Evolutionary conservation across 2,329 filamentous ascomycete species (phyloP), one percentile per base, ranked within the genome.

Genomic region (Ascomycota sp.): DNA sequence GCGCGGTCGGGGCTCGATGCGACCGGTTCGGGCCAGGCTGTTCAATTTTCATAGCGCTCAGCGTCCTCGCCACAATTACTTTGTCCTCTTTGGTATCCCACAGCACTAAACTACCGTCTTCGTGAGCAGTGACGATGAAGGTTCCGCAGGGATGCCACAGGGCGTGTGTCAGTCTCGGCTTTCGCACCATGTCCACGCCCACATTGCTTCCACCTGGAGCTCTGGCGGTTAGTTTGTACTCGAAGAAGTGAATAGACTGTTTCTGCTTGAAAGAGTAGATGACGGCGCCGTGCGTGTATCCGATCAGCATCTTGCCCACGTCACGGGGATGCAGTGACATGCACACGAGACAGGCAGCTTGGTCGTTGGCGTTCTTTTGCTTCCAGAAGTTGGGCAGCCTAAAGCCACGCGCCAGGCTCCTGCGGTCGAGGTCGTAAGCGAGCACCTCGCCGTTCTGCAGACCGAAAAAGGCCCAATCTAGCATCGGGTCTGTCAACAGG

Each of bases 201-300:
- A 65, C 53, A 20, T 72, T 68, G 44, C 82, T 78, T 55, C 83
- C 67, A n/a, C 86, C 86, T 0, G 80, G 78, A 4, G 86, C 85
- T 11, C 85, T 82, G 8, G 68, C 61, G 0, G 82, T 80, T 3
- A 95, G 51, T 33, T 76, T 64, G 50, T 95, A 95, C 39, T 85
- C 66, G 42, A 92, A 83, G 52, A 72, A 91, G 37, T 78, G 75
- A 28, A 73, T 57, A 0, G 81, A 63, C 34, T 74, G 65, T 44
- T 83, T 85, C 48, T 91, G 78, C 56, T 98, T 95, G 61, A 98
- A 91, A 3, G 82, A 91, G 53, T 91, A 98, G 35, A 89, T 67
- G 28, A 81, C 81, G 5, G 80, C 83, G 10, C 89, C 89, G 39
- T 86, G 71, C 0, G 70, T 70, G 49, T 95, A 98, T n/a, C 77